Percentiles rank a stretch among this genome's conserved stretches.
Evolutionary conservation across 1,284 basidiomycete genomes (phyloP).

Genomic region (Anthracocystis setariae): DNA sequence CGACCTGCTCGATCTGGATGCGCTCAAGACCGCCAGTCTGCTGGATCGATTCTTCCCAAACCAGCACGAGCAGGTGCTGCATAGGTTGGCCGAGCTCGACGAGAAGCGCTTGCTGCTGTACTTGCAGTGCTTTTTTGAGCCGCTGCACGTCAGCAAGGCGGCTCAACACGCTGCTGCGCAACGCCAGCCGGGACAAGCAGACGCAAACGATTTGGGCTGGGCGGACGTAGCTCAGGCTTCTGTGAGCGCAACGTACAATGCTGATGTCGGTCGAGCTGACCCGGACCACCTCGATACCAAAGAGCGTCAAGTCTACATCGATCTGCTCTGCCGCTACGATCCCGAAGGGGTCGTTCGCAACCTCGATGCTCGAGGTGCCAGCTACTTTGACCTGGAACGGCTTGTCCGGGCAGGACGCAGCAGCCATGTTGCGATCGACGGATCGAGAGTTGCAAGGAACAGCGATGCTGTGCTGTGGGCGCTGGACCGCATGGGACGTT

Average conservation of each 20-base stretch:
- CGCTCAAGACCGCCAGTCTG: conserved; percentile 78
- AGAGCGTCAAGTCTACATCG: conserved; percentile 76
- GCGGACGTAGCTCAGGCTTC: neutral
- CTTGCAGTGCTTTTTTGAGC: conserved; percentile 79
- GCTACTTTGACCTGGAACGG: conserved; percentile 74
- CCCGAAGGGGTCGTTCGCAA: conserved; percentile 76
- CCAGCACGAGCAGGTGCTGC: conserved; percentile 73
- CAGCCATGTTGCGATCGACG: conserved; percentile 13
- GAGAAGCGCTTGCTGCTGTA: conserved; percentile 79
- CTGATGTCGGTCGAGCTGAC: conserved; percentile 28
- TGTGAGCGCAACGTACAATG: conserved; percentile 16
- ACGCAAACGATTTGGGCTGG: conserved; percentile 58
- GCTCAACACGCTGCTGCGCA: conserved; percentile 27
- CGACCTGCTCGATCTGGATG: conserved; percentile 74
- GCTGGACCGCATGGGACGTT: conserved; percentile 75
- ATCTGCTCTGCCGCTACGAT: conserved; percentile 78
- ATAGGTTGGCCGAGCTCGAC: conserved; percentile 63
- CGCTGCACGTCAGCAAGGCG: conserved; percentile 69
- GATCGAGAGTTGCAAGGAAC: conserved; percentile 68
- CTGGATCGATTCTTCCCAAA: conserved; percentile 75
- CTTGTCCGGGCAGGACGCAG: conserved; percentile 76
- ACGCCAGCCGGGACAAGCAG: conserved; percentile 4
- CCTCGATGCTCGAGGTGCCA: conserved; percentile 74
- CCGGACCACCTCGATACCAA: conserved; percentile 70
- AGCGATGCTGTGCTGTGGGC: conserved; percentile 87